A percentile compares a stretch with the other conserved stretches of the same genome.
phyloP scores from a whole-genome alignment of 345 rosid species.

The Eucalyptus regnans region DNA sequence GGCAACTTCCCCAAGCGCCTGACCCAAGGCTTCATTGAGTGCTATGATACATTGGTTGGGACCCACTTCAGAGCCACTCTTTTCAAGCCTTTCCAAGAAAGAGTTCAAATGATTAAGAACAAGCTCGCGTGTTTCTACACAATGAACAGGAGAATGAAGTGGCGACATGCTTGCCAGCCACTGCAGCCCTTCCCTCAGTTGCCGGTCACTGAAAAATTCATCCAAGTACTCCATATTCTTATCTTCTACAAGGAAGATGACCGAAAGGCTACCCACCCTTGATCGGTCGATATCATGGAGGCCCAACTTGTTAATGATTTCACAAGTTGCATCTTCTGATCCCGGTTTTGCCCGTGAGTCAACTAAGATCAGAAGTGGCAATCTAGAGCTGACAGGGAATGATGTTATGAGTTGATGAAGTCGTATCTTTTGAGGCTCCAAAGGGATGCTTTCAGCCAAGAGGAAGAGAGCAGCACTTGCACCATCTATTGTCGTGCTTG shows the following conservation, averaged over 20 bases:
- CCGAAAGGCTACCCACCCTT: conserved; percentile 31
- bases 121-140: conserved; percentile 42
- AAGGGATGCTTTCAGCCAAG: conserved; percentile 45
- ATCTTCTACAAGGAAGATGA: conserved; percentile 49
- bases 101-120: conserved; percentile 42
- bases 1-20: conserved; percentile 27
- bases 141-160: conserved; percentile 46
- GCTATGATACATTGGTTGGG: conserved; percentile 61
- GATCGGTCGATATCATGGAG: conserved; percentile 61
- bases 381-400: conserved; percentile 50
- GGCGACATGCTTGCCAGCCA: conserved; percentile 86
- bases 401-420: conserved; percentile 48
- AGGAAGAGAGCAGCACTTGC: conserved; percentile 77
- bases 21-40: conserved; percentile 75
- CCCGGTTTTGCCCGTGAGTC: conserved; percentile 23
- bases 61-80: conserved; percentile 27
- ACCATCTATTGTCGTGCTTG: conserved; percentile 33
- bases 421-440: conserved; percentile 46
- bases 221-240: conserved; percentile 13
- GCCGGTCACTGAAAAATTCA: conserved; percentile 60
- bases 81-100: conserved; percentile 34
- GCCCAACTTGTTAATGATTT: conserved; percentile 34
- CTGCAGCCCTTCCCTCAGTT: conserved; percentile 59
- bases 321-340: conserved; percentile 29
- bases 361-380: conserved; percentile 72